These are phyloP conservation scores for Byssochlamys sp. DNA, from an alignment of 2,329 filamentous ascomycete species.

Conservation along the genomic window DNA sequence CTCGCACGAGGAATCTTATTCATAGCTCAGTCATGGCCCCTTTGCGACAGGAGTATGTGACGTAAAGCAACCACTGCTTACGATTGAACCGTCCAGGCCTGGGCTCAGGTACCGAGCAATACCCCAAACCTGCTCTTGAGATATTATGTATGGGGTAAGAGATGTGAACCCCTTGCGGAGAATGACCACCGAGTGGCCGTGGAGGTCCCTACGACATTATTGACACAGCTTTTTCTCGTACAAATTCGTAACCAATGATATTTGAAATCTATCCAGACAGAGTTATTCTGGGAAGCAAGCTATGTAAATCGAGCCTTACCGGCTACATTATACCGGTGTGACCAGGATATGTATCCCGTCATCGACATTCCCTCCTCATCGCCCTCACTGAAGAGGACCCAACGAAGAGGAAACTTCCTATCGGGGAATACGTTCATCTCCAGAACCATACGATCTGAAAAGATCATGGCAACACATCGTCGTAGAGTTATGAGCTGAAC, in stretches of 20 bases:
- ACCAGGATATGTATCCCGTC: slow-evolving; percentile 47
- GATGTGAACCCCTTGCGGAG: background rate
- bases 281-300: slow-evolving; percentile 6
- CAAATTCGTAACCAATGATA: background rate
- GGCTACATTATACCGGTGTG: background rate
- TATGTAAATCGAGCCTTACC: background rate
- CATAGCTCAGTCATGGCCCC: background rate
- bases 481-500: slow-evolving; percentile 44
- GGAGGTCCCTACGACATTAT: background rate
- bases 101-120: background rate
- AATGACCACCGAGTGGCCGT: background rate
- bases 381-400: slow-evolving; percentile 62
- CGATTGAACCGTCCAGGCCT: background rate
- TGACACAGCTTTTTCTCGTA: background rate
- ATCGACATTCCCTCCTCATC: slow-evolving; percentile 63
- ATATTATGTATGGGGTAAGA: background rate
- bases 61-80: background rate
- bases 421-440: slow-evolving; percentile 50
- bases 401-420: slow-evolving; percentile 64
- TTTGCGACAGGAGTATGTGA: background rate
- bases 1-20: background rate
- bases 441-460: slow-evolving; percentile 50
- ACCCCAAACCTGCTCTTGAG: background rate
- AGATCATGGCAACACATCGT: slow-evolving; percentile 60
- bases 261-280: background rate